A percentile compares a stretch with the other conserved stretches of the same genome.
Evolutionary conservation across 202 grass and related monocot genomes (phyloP).

Genomic region (Zizania palustris): DNA sequence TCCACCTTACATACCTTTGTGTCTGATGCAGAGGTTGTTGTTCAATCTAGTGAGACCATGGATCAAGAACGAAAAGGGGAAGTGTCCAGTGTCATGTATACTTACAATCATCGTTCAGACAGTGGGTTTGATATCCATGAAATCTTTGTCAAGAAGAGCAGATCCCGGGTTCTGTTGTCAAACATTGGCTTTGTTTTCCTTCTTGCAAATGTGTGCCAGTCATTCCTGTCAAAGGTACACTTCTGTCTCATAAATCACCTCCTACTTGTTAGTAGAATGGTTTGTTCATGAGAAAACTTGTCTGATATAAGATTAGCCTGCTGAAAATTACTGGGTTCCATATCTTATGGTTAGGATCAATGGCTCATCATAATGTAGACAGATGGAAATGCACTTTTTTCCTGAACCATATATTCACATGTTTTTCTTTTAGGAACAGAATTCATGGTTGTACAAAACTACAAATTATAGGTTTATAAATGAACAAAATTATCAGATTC

Average conservation of each 20-base stretch:
- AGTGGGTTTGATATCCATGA: conserved; percentile 70
- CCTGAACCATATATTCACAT: background rate
- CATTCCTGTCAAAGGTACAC: conserved; percentile 55
- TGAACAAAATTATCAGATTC: background rate
- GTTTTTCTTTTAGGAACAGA: conserved; percentile 5
- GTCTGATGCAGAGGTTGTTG: no score
- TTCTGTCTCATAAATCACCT: conserved; percentile 12
- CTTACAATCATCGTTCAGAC: conserved; percentile 37
- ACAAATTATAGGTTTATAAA: background rate
- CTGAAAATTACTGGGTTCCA: background rate
- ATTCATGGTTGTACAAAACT: background rate
- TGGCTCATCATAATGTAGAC: background rate
- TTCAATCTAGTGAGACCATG: conserved; percentile 7
- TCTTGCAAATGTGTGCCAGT: conserved; percentile 45
- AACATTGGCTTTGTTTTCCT: conserved; percentile 55
- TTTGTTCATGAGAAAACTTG: background rate
- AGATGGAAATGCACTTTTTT: conserved; percentile 8
- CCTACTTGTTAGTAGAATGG: background rate
- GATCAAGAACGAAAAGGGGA: conserved; percentile 31
- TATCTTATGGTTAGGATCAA: conserved; percentile 6
- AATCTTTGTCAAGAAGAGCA: conserved; percentile 69
- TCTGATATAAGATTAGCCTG: background rate
- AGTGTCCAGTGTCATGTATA: conserved; percentile 31
- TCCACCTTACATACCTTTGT: background rate
- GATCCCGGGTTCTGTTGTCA: conserved; percentile 50